These are phyloP conservation scores for Hyaloscypha variabilis DNA, from an alignment of 495 filamentous ascomycete species.

Conservation along the genomic window DNA sequence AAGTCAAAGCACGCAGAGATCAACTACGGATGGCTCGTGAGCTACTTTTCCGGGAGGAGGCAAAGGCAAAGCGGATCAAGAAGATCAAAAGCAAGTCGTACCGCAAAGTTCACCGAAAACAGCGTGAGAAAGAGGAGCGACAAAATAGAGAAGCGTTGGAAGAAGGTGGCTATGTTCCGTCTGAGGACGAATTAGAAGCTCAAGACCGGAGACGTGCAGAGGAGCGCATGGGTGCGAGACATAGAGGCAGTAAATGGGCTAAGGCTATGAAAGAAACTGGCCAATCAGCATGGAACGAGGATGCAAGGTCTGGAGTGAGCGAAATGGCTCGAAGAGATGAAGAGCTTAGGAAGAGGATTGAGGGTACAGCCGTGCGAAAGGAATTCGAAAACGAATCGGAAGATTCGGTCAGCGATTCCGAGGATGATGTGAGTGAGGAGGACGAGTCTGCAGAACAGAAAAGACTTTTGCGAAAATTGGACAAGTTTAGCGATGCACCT, in stretches of 20 bases:
- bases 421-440: slow-evolving; percentile 54
- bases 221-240: slow-evolving; percentile 86
- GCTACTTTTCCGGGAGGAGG: slow-evolving; percentile 87
- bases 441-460: slow-evolving; percentile 53
- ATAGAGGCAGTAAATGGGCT: slow-evolving; percentile 93
- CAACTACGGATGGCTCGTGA: slow-evolving; percentile 82
- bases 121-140: slow-evolving; percentile 71
- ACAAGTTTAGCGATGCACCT: slow-evolving; percentile 48
- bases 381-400: slow-evolving; percentile 61
- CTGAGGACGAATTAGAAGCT: slow-evolving; percentile 78
- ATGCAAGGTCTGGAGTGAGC: slow-evolving; percentile 72
- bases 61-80: slow-evolving; percentile 87
- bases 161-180: slow-evolving; percentile 65
- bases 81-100: slow-evolving; percentile 98
- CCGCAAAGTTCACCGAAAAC: slow-evolving; percentile 86
- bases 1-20: slow-evolving; percentile 71
- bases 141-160: slow-evolving; percentile 69
- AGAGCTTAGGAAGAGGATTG: slow-evolving; percentile 79
- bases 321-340: slow-evolving; percentile 87
- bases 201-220: slow-evolving; percentile 80
- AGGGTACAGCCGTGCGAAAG: slow-evolving; percentile 66
- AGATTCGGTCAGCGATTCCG: slow-evolving; percentile 45
- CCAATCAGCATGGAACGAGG: slow-evolving; percentile 80
- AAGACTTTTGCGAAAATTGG: slow-evolving; percentile 61
- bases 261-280: slow-evolving; percentile 82